phyloP scores from a whole-genome alignment of 345 rosid genomes.

The Hypericum perforatum region DNA sequence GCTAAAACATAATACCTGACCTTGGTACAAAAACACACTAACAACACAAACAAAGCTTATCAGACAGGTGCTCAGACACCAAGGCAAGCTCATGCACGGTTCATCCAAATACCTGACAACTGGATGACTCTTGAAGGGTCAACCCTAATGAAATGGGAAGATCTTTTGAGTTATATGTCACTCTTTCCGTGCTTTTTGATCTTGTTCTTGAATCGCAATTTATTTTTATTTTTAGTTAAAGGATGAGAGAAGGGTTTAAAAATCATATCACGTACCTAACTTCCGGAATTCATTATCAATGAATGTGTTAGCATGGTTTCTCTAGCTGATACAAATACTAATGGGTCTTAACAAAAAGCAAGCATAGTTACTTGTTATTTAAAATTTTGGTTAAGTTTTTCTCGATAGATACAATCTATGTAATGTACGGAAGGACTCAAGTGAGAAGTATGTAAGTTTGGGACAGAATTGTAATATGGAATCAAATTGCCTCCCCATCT shows the following conservation, averaged over 20 bases:
- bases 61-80: slow-evolving; percentile 6
- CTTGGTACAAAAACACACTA: slow-evolving; percentile 66
- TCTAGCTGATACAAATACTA: no score
- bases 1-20: slow-evolving; percentile 49
- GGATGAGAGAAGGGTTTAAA: background rate
- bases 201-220: slow-evolving; percentile 39
- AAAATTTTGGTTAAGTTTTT: no score
- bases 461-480: no score
- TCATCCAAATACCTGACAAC: slow-evolving; percentile 64
- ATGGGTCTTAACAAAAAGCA: no score
- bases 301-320: no score
- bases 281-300: no score
- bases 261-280: no score
- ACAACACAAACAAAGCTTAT: slow-evolving; percentile 22
- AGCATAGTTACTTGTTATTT: no score
- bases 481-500: no score
- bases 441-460: no score
- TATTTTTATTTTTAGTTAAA: slow-evolving; percentile 45
- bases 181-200: slow-evolving; percentile 5
- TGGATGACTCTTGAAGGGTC: slow-evolving; percentile 57
- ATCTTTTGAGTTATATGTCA: slow-evolving; percentile 17
- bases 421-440: no score
- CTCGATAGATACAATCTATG: no score
- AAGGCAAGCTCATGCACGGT: background rate
- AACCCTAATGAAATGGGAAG: slow-evolving; percentile 30